Evolutionary conservation across 768 basidiomycete species (phyloP), one percentile per base, ranked within the genome.

Genomic region (Trametes cinnabarina): DNA sequence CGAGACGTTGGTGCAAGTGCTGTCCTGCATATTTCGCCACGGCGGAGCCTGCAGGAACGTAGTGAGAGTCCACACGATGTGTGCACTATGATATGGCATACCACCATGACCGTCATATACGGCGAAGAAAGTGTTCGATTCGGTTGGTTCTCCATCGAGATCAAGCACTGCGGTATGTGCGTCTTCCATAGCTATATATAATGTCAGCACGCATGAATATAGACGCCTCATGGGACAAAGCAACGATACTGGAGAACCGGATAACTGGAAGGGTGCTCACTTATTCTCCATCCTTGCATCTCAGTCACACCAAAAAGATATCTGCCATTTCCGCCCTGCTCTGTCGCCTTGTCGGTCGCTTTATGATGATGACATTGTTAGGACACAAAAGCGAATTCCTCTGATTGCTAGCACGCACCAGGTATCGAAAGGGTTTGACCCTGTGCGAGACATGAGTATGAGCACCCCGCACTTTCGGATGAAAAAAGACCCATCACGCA

Each of bases 221-320:
- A n/a, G 37, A 39, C 5, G 37, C 37, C 37, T 39, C 37, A 39
- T 39, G 37, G 37, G 37, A 39, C 37, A n/a, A 39, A 39, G 34
- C 14, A 17, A 6, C 11, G 28, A 41, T 26, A 5, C 7, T 17
- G 25, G 30, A 17, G 14, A 2, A 19, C 9, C 34, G n/a, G 26
- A 44, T 42, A 26, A 25, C n/a, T 22, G 22, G 41, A 46, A 47
- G 55, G 50, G 15, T 32, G 88, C 96, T 76, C 68, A 99, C 96
- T 85, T 75, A 98, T 88, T 74, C 97, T 82, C 97, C 97, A 99
- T 67, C 97, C 97, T 74, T 99, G 97, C 96, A 98, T 98, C 75
- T 98, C 95, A 44, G 90, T 87, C 41, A 97, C 81, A 7, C 83
- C 88, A 73, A 86, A 98, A 44, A 79, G 66, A 72, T 82, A 86